Base-by-base conservation (phyloP, 306 rosid genomes). In the Casuarina glauca region DNA sequence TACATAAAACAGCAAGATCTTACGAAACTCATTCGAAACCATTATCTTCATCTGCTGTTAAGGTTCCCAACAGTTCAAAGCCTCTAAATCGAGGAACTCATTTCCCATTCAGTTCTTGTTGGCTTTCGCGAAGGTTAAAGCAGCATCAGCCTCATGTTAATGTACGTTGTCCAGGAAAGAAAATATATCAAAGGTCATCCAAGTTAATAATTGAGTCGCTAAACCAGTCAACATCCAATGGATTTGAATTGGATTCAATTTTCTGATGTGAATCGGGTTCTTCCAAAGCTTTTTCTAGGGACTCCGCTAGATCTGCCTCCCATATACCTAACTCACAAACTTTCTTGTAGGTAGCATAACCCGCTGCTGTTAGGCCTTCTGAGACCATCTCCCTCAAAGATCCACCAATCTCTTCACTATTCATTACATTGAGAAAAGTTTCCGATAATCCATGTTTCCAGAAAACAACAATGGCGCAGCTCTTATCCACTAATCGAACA, bases 381-480 rank as follows among this genome's bases (percentile, higher is more conserved):
- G 92, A 86, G 19, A 85, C 86, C 64, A 92, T 75, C 61, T 87
- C 93, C 82, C 71, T 88, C 36, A 92, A 81, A 41, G 84, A 78
- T 42, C 92, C 97, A 32, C 67, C 41, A 62, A 89, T 78, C 72
- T 79, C 77, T 69, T 84, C 75, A 26, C 80, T 32, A 38, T 82
- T 82, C 73, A 88, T 70, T 50, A 77, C 78, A 48, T 86, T 76
- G 43, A 89, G 55, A 75, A 94, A 87, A 8, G 80, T 74, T 84
- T 82, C 60, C 1, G 95, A 88, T 19, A 86, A 49, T 60, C 92
- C 91, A 0, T 82, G 85, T 79, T 82, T 69, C 93, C 90, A 84
- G 84, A 94, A 92, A 51, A 94, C 93, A 54, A 90, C 82, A 64
- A 94, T 79, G 71, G 97, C 97, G 71, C 97, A 90, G 52, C 87